Evolutionary conservation across 2,329 filamentous ascomycete genomes (phyloP).

Genomic region (Pseudodiploospora longispora): DNA sequence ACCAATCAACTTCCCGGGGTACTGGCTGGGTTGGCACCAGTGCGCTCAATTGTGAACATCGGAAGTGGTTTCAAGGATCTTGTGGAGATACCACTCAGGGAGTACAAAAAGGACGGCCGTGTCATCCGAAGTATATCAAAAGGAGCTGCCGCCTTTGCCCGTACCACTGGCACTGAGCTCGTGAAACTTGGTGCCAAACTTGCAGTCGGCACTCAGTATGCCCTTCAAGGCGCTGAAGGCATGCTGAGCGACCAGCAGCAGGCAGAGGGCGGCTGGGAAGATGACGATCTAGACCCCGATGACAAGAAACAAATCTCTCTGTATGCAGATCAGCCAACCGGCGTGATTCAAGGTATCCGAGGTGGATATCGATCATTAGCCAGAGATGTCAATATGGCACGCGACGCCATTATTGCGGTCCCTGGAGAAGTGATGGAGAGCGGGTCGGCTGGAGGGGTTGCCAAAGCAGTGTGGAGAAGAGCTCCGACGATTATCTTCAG

Average conservation of each 20-base stretch:
- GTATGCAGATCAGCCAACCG: conserved; percentile 90
- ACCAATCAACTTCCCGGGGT: conserved; percentile 82
- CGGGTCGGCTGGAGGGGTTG: conserved; percentile 70
- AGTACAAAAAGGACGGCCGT: conserved; percentile 90
- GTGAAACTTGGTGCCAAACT: conserved; percentile 90
- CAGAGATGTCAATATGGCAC: conserved; percentile 76
- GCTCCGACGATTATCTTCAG: conserved; percentile 91
- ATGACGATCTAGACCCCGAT: conserved; percentile 56
- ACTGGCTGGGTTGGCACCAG: conserved; percentile 77
- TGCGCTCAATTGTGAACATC: conserved; percentile 87
- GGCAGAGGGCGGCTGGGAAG: conserved; percentile 41
- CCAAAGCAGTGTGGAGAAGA: conserved; percentile 66
- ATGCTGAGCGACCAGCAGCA: conserved; percentile 49
- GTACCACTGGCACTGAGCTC: conserved; percentile 89
- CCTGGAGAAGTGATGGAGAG: conserved; percentile 87
- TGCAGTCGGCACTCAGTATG: conserved; percentile 89
- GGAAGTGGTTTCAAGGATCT: conserved; percentile 80
- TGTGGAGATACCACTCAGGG: conserved; percentile 79
- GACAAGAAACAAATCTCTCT: conserved; percentile 74
- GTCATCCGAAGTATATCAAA: conserved; percentile 88
- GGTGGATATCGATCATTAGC: conserved; percentile 77
- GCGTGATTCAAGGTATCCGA: conserved; percentile 76
- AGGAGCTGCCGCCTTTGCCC: conserved; percentile 81
- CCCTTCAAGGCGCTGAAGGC: conserved; percentile 80
- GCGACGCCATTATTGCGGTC: conserved; percentile 90